Evolutionary conservation across 129 eudicot genomes (phyloP), one percentile per base, ranked within the genome.

Genomic region (Lonicera japonica): DNA sequence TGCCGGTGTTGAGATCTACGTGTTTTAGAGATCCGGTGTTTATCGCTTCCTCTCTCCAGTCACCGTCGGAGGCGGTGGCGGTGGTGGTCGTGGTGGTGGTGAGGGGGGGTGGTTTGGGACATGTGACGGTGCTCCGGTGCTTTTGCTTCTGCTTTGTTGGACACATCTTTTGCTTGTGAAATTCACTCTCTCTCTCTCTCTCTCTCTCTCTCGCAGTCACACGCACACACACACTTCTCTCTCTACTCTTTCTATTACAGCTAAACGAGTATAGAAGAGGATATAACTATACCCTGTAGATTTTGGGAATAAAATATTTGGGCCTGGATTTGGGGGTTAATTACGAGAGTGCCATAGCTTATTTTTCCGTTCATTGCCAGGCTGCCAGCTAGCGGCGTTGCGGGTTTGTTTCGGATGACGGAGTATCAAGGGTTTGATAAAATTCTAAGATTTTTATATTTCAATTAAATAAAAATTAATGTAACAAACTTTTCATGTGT

Each of bases 21-120:
- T 51, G 86, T 43, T 80, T 80, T 14, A 90, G 65, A n/a, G 97
- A 83, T 70, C 97, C 97, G 20, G 85, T 84, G 72, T 68, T 79
- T 69, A 86, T 81, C 5, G 81, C 76, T 47, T 83, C 87, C 4
- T 81, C 69, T 22, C 77, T 73, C 97, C 97, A 90, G 54, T 77
- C 80, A 19, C 60, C 75, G 21, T 1, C 75, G 13, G 60, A 15
- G 13, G 14, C 43, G 23, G 61, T 54, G 55, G 60, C 55, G 46
- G 52, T 19, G 58, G 15, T n/a, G n/a, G n/a, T n/a, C n/a, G 14
- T 47, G 23, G 61, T 54, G 55, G 60, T 51, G 46, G 52, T 19
- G 58, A 11, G 39, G 46, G 25, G 16, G 58, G 10, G 16, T 47
- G 1, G 52, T 45, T 57, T 40, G 0, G 58, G 58, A 21, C 8